phyloP scores from a whole-genome alignment of 192 early-diverging fungal species.

The Spinellus fusiger region DNA sequence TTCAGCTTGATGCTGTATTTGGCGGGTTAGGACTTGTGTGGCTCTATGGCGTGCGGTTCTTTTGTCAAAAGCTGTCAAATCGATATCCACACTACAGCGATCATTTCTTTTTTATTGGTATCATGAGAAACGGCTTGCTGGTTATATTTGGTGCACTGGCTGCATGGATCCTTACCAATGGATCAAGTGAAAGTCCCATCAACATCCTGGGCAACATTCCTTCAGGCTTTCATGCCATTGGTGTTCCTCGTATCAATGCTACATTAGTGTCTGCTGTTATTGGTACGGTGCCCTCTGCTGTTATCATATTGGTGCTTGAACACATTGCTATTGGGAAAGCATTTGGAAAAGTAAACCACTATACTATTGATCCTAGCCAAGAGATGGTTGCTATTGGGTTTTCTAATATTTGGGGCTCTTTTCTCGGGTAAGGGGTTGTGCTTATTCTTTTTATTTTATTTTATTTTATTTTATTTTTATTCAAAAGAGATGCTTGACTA shows the following conservation, averaged over 20 bases:
- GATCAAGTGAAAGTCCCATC: constrained; percentile 37
- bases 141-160: constrained; percentile 69
- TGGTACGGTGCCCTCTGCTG: constrained; percentile 53
- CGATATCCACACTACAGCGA: constrained; percentile 40
- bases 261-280: constrained; percentile 47
- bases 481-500: not conserved
- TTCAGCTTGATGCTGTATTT: constrained; percentile 49
- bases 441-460: not conserved
- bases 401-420: constrained; percentile 76
- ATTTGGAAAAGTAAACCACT: constrained; percentile 82
- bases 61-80: constrained; percentile 16
- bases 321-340: constrained; percentile 88
- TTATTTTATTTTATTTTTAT: not conserved
- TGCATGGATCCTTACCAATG: constrained; percentile 49
- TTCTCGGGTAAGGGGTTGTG: constrained; percentile 52
- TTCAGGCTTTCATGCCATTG: constrained; percentile 57
- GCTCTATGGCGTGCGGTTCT: constrained; percentile 31
- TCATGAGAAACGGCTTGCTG: constrained; percentile 65
- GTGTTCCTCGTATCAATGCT: constrained; percentile 45
- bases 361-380: constrained; percentile 73
- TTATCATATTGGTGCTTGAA: constrained; percentile 79
- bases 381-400: constrained; percentile 86
- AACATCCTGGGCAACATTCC: constrained; percentile 71
- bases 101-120: constrained; percentile 56
- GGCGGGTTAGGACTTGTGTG: constrained; percentile 40